Evolutionary conservation across 345 rosid species (phyloP).

Genomic region (Melastoma malabathricum): DNA sequence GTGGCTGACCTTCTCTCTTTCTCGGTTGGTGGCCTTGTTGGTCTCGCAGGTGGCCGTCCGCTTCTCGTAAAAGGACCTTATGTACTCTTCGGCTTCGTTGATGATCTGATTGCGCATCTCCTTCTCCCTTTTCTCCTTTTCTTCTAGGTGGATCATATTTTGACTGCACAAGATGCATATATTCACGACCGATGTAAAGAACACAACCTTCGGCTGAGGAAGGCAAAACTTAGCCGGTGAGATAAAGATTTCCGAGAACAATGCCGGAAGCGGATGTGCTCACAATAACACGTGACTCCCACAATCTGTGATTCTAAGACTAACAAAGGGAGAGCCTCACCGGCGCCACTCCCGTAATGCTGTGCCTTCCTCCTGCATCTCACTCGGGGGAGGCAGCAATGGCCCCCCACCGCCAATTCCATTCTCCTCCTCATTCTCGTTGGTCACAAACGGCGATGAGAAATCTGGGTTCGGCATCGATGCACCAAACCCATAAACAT

Average conservation of each 20-base stretch:
- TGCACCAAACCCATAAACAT: slow-evolving; percentile 29
- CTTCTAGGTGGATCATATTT: slow-evolving; percentile 76
- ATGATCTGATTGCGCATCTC: slow-evolving; percentile 84
- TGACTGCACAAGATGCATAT: slow-evolving; percentile 24
- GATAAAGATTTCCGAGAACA: too few species aligned
- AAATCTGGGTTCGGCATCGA: slow-evolving; percentile 26
- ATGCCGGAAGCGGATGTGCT: too few species aligned
- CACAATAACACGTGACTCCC: too few species aligned
- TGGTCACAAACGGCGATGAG: slow-evolving; percentile 27
- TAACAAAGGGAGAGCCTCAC: slow-evolving; percentile 23
- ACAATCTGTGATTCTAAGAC: background rate
- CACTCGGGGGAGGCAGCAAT: slow-evolving; percentile 36
- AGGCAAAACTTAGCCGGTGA: too few species aligned
- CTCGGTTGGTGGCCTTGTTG: slow-evolving; percentile 71
- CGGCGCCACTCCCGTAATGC: slow-evolving; percentile 73
- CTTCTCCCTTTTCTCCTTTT: slow-evolving; percentile 89
- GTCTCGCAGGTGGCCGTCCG: slow-evolving; percentile 53
- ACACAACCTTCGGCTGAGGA: too few species aligned
- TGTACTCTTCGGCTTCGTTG: slow-evolving; percentile 75
- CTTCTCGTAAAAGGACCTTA: slow-evolving; percentile 69
- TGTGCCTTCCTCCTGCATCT: slow-evolving; percentile 62
- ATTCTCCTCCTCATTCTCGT: slow-evolving; percentile 5
- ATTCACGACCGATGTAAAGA: too few species aligned
- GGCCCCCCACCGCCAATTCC: slow-evolving; percentile 26
- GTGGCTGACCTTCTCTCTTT: slow-evolving; percentile 61